Evolutionary conservation across 805 yeast species (phyloP).

Genomic region (Yamadazyma paraphyllophila): DNA sequence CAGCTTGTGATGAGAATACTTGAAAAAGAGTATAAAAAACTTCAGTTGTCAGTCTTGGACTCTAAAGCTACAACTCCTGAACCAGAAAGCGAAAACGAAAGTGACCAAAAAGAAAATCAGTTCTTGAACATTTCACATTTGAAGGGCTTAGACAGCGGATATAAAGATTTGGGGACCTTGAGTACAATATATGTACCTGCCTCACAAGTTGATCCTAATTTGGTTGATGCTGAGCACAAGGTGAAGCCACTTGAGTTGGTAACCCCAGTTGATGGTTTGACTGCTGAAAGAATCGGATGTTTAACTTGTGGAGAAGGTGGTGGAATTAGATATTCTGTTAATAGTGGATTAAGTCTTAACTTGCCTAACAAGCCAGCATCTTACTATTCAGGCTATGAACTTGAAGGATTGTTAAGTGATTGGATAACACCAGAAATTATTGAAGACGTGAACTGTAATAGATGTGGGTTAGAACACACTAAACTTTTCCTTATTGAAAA

Average conservation of each 20-base stretch:
- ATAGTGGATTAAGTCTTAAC: constrained; percentile 70
- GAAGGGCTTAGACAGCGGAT: constrained; percentile 31
- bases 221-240: constrained; percentile 40
- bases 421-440: constrained; percentile 83
- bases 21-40: constrained; percentile 53
- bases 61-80: constrained; percentile 17
- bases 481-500: constrained; percentile 49
- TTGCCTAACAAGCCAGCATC: constrained; percentile 46
- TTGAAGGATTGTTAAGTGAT: constrained; percentile 55
- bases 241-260: constrained; percentile 55
- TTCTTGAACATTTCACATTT: constrained; percentile 22
- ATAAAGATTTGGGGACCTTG: constrained; percentile 52
- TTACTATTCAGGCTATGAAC: constrained; percentile 30
- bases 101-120: constrained; percentile 10
- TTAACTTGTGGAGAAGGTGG: constrained; percentile 90
- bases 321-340: constrained; percentile 80
- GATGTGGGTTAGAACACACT: constrained; percentile 77
- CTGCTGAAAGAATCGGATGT: constrained; percentile 89
- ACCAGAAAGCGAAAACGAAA: constrained; percentile 15
- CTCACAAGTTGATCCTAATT: constrained; percentile 71
- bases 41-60: constrained; percentile 5
- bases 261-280: constrained; percentile 90
- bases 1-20: constrained; percentile 70
- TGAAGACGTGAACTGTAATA: constrained; percentile 90
- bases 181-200: constrained; percentile 74